Evolutionary conservation across 1,284 basidiomycete species (phyloP).

Genomic region (Agaricales sp.): DNA sequence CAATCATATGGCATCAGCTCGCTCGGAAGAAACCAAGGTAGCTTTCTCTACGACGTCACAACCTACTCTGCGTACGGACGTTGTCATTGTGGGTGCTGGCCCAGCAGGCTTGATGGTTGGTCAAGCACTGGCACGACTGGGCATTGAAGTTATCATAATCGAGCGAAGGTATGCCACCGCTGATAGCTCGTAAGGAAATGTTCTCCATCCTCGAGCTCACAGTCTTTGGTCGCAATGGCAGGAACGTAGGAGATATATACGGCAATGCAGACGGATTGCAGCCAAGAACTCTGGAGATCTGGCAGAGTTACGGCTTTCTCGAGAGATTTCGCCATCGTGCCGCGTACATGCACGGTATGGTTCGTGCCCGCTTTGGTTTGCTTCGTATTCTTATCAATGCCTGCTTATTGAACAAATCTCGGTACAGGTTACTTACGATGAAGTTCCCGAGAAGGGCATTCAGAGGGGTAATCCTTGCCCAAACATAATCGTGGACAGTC

Average conservation of each 20-base stretch:
- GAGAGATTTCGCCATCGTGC: constrained; percentile 4
- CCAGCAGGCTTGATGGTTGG: constrained; percentile 17
- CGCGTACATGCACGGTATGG: not conserved
- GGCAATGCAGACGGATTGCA: constrained; percentile 24
- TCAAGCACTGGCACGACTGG: constrained; percentile 13
- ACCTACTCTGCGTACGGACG: constrained; percentile 15
- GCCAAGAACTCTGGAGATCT: constrained; percentile 20
- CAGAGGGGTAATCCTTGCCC: not conserved
- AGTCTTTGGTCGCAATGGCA: not conserved
- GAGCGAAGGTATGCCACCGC: not conserved
- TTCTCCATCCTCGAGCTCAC: not conserved
- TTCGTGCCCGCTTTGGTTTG: not conserved
- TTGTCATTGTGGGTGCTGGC: constrained; percentile 17
- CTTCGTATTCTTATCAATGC: constrained; percentile 1
- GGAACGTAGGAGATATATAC: constrained; percentile 9
- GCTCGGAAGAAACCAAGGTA: no score
- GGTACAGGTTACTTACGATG: constrained; percentile 2
- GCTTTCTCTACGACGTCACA: no score
- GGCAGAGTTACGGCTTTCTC: constrained; percentile 17
- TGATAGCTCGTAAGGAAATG: not conserved
- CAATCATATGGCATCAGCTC: no score
- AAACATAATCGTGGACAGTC: not conserved
- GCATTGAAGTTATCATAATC: not conserved
- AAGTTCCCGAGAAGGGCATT: constrained; percentile 4
- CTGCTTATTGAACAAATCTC: constrained; percentile 5